Percentiles rank a stretch among this genome's conserved stretches.
Evolutionary conservation across 2,329 filamentous ascomycete genomes (phyloP).

Genomic region (Alternaria atra): DNA sequence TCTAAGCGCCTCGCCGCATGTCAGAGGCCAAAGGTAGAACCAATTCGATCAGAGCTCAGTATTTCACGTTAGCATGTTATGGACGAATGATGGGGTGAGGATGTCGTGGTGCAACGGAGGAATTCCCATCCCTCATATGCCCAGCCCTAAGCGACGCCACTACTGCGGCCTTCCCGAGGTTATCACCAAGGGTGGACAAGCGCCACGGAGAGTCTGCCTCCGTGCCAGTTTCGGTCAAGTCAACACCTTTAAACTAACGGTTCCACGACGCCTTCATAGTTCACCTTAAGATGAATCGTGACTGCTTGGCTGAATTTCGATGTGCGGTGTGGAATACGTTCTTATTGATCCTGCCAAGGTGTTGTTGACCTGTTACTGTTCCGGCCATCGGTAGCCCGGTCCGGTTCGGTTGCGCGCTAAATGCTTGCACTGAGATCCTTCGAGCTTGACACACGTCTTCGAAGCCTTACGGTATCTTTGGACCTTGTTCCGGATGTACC

Average conservation of each 20-base stretch:
- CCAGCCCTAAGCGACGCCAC: conserved; percentile 7
- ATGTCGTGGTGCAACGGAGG: conserved; percentile 4
- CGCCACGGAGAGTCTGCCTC: conserved; percentile 1
- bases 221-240: conserved; percentile 6
- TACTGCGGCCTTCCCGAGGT: conserved; percentile 11
- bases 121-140: not conserved
- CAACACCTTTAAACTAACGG: conserved; percentile 1
- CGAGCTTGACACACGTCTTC: not conserved
- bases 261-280: not conserved
- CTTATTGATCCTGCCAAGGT: not conserved
- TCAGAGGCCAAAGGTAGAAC: not conserved
- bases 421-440: not conserved
- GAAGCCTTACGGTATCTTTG: not conserved
- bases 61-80: not conserved
- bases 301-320: not conserved
- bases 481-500: not conserved
- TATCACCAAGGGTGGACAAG: not conserved
- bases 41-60: not conserved
- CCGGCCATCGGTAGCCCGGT: conserved; percentile 1
- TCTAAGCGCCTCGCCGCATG: not conserved
- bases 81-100: not conserved
- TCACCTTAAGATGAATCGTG: not conserved
- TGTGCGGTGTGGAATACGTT: not conserved
- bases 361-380: not conserved
- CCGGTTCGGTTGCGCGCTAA: not conserved